These are phyloP conservation scores for Boletus bicolor DNA, from an alignment of 768 basidiomycete genomes.

Conservation along the genomic window DNA sequence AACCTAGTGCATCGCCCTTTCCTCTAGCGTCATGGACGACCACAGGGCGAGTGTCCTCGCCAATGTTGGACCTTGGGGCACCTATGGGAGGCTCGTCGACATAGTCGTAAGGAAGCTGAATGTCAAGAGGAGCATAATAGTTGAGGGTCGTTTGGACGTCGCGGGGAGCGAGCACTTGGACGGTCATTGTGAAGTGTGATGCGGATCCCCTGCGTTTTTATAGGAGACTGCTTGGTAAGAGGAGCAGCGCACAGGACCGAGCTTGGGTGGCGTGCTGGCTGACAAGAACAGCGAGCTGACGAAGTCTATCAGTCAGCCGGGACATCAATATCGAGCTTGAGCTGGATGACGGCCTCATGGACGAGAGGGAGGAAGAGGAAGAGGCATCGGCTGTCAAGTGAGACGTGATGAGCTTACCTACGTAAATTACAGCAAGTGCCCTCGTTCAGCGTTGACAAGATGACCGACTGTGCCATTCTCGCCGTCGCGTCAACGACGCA, in stretches of 20 bases:
- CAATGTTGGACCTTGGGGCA: conserved; percentile 30
- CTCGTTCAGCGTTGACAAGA: not conserved
- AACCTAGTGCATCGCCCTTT: conserved; percentile 25
- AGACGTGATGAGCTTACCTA: not conserved
- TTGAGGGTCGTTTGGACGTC: conserved; percentile 39
- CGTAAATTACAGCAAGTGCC: not conserved
- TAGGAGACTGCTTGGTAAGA: conserved; percentile 10
- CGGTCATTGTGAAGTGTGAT: conserved; percentile 13
- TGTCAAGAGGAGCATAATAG: conserved; percentile 29
- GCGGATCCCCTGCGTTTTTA: conserved; percentile 6
- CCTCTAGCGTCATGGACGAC: conserved; percentile 35
- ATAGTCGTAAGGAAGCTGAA: conserved; percentile 36
- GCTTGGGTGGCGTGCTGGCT: conserved; percentile 11
- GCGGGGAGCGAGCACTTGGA: conserved; percentile 28
- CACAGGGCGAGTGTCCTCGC: conserved; percentile 14
- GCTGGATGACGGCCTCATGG: not conserved
- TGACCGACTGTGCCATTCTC: conserved; percentile 27
- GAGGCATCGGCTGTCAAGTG: not conserved
- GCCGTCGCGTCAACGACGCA: conserved; percentile 22
- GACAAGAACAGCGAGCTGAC: not conserved
- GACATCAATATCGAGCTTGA: not conserved
- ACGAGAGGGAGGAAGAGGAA: not conserved
- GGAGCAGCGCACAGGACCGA: not conserved
- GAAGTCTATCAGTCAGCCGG: conserved; percentile 10
- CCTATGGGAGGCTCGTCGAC: conserved; percentile 29